Conservation (phyloP, 2,329 filamentous ascomycete species). For the Sclerotinia minor region DNA sequence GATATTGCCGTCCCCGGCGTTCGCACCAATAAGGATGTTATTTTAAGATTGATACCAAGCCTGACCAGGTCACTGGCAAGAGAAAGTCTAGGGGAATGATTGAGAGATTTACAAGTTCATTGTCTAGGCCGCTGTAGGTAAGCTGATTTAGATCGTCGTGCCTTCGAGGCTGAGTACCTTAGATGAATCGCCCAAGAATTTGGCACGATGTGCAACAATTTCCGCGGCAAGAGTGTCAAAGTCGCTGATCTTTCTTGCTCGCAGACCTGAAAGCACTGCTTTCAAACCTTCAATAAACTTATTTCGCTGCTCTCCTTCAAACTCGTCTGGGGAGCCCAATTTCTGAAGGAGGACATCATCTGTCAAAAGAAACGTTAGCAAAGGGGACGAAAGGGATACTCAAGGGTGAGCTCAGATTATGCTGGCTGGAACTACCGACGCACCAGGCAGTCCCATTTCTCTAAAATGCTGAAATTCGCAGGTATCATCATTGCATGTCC, state of each 20-base stretch:
- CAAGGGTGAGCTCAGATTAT: slow-evolving; percentile 31
- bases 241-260: slow-evolving; percentile 60
- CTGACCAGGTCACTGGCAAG: slow-evolving; percentile 24
- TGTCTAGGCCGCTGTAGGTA: slow-evolving; percentile 24
- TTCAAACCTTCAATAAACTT: slow-evolving; percentile 63
- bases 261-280: slow-evolving; percentile 60
- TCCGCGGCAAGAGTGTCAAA: slow-evolving; percentile 66
- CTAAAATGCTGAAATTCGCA: slow-evolving; percentile 83
- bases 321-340: slow-evolving; percentile 66
- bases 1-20: neutral
- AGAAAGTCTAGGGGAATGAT: slow-evolving; percentile 25
- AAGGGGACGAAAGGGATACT: slow-evolving; percentile 40
- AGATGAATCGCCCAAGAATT: slow-evolving; percentile 63
- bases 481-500: slow-evolving; percentile 68
- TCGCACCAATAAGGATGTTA: slow-evolving; percentile 8
- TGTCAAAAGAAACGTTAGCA: slow-evolving; percentile 48
- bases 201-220: slow-evolving; percentile 66
- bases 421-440: slow-evolving; percentile 49
- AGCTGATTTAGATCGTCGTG: slow-evolving; percentile 32
- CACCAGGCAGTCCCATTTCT: slow-evolving; percentile 71
- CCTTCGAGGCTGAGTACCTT: slow-evolving; percentile 60
- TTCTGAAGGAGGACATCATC: slow-evolving; percentile 74
- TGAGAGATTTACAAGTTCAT: slow-evolving; percentile 36
- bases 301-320: slow-evolving; percentile 59
- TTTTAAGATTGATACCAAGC: slow-evolving; percentile 20